Conservation (phyloP, 129 eudicot genomes). For the Oenanthe sinensis region DNA sequence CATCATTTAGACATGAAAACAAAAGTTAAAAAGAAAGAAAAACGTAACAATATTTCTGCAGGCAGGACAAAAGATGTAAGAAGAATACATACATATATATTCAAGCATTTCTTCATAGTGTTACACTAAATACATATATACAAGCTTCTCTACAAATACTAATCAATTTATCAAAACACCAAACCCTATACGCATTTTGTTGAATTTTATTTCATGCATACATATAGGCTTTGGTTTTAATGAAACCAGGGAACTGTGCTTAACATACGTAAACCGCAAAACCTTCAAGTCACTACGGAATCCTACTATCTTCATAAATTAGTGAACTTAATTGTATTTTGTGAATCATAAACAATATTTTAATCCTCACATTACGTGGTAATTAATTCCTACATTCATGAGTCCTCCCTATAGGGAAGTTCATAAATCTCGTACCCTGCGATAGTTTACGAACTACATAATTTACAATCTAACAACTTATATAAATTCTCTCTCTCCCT, state of each 20-base stretch:
- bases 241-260: too few species aligned
- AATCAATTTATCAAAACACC: not conserved
- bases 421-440: not conserved
- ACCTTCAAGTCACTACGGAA: not conserved
- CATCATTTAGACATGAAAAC: not conserved
- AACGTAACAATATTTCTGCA: not conserved
- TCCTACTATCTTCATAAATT: not conserved
- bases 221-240: not conserved
- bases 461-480: not conserved
- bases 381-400: not conserved
- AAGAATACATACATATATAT: not conserved
- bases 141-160: not conserved
- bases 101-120: not conserved
- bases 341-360: not conserved
- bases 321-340: not conserved
- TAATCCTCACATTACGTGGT: not conserved
- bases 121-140: not conserved
- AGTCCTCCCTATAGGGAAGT: not conserved
- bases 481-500: not conserved
- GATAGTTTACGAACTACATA: too few species aligned
- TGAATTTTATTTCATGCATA: not conserved
- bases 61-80: not conserved
- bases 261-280: not conserved
- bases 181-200: not conserved
- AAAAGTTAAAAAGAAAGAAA: not conserved